phyloP scores from a whole-genome alignment of 805 yeast species.

The Candida nonsorbophila region DNA sequence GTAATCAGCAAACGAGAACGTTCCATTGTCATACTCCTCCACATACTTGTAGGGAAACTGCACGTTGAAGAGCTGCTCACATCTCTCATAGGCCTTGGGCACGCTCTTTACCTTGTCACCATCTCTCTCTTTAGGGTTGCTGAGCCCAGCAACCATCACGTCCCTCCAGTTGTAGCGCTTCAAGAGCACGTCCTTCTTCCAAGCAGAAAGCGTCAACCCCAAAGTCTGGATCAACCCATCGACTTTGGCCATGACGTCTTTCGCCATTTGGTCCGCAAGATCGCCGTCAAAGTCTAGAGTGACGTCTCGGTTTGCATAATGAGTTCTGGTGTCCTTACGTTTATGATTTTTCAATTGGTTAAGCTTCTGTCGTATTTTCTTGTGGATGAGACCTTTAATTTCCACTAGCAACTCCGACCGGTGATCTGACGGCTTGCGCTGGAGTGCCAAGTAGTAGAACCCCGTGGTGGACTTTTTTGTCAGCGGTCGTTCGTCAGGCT shows the following conservation, averaged over 20 bases:
- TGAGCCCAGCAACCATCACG: conserved; percentile 17
- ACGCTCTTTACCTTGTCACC: conserved; percentile 4
- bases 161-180: conserved; percentile 22
- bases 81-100: conserved; percentile 13
- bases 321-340: no score
- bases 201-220: not conserved
- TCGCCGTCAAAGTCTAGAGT: conserved; percentile 3
- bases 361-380: conserved; percentile 3
- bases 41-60: conserved; percentile 22
- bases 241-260: conserved; percentile 2
- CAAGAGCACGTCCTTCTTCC: not conserved
- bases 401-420: conserved; percentile 7
- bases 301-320: conserved; percentile 1
- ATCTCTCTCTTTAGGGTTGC: conserved; percentile 9
- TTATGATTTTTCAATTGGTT: conserved; percentile 1
- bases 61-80: conserved; percentile 21
- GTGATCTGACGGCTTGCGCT: conserved; percentile 2
- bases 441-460: not conserved
- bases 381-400: conserved; percentile 9
- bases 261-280: conserved; percentile 2
- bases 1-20: no score
- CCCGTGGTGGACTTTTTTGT: no score
- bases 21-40: no score
- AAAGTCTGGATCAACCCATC: conserved; percentile 3
- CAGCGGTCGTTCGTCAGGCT: no score